Evolutionary conservation across 2,329 filamentous ascomycete genomes (phyloP).

Genomic region (Elsinoe ampelina): DNA sequence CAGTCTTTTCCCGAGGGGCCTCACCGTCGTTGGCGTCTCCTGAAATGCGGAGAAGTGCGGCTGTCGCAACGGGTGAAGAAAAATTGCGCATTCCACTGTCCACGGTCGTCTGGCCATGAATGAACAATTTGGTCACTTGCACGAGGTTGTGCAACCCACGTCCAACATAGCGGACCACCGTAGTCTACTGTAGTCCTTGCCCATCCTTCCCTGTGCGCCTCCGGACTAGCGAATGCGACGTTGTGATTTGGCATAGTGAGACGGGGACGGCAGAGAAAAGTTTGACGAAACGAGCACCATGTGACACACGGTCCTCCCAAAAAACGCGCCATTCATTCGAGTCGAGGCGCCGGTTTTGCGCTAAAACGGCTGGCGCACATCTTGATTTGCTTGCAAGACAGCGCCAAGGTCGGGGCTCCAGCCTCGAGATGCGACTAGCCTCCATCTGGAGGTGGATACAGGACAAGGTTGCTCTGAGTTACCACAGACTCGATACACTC

Average conservation of each 20-base stretch:
- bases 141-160: not conserved
- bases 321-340: slow-evolving; percentile 6
- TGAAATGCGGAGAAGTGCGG: slow-evolving; percentile 12
- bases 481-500: too few species aligned
- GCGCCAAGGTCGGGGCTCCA: slow-evolving; percentile 11
- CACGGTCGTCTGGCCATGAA: too few species aligned
- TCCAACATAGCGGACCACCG: not conserved
- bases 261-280: slow-evolving; percentile 2
- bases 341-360: slow-evolving; percentile 5
- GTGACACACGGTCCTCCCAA: slow-evolving; percentile 13
- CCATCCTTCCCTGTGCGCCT: not conserved
- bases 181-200: not conserved
- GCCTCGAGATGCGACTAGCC: slow-evolving; percentile 10
- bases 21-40: slow-evolving; percentile 5
- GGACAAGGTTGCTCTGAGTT: too few species aligned
- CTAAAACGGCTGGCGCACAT: not conserved
- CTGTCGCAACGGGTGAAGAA: slow-evolving; percentile 12
- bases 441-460: not conserved
- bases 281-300: slow-evolving; percentile 11
- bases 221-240: slow-evolving; percentile 10
- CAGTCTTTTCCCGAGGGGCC: slow-evolving; percentile 1
- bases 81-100: not conserved
- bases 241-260: slow-evolving; percentile 10
- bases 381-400: slow-evolving; percentile 9
- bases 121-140: not conserved